These are phyloP conservation scores for Esteya vermicola DNA, from an alignment of 2,329 filamentous ascomycete species.

Conservation along the genomic window DNA sequence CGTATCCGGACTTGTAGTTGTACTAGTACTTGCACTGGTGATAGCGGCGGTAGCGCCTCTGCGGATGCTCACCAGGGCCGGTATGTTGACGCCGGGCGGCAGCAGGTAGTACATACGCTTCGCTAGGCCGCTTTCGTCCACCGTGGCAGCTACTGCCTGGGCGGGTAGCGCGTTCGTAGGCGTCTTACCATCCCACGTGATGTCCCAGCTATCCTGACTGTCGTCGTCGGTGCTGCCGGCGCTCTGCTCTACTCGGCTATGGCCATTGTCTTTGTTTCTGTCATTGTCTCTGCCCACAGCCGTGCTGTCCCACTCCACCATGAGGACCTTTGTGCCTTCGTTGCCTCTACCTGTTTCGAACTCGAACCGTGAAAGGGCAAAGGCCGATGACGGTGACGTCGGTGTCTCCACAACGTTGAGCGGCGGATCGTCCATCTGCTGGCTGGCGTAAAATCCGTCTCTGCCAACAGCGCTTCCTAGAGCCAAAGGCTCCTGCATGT, in stretches of 20 bases:
- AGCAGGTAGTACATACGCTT: constrained; percentile 66
- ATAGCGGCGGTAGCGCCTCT: too few species aligned
- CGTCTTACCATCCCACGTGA: constrained; percentile 72
- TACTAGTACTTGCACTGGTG: too few species aligned
- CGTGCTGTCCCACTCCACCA: constrained; percentile 72
- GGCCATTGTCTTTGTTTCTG: background rate
- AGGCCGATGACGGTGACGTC: constrained; percentile 27
- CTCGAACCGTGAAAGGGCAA: constrained; percentile 70
- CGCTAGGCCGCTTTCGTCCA: constrained; percentile 27
- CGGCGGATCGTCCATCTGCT: constrained; percentile 4
- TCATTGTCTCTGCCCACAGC: background rate
- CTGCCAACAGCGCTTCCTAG: too few species aligned
- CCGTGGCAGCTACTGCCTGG: constrained; percentile 34
- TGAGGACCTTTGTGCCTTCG: constrained; percentile 79
- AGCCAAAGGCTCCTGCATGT: too few species aligned
- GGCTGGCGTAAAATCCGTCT: background rate
- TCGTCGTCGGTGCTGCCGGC: background rate
- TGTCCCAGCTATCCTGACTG: constrained; percentile 45
- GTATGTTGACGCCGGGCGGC: constrained; percentile 56
- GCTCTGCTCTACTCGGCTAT: constrained; percentile 37
- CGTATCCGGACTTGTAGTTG: too few species aligned
- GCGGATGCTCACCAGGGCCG: constrained; percentile 53
- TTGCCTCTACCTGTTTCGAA: constrained; percentile 65
- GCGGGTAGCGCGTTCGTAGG: constrained; percentile 59
- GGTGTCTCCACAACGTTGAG: constrained; percentile 23